Conservation (phyloP, 495 filamentous ascomycete genomes). For the Hypomontagnella monticulosa region DNA sequence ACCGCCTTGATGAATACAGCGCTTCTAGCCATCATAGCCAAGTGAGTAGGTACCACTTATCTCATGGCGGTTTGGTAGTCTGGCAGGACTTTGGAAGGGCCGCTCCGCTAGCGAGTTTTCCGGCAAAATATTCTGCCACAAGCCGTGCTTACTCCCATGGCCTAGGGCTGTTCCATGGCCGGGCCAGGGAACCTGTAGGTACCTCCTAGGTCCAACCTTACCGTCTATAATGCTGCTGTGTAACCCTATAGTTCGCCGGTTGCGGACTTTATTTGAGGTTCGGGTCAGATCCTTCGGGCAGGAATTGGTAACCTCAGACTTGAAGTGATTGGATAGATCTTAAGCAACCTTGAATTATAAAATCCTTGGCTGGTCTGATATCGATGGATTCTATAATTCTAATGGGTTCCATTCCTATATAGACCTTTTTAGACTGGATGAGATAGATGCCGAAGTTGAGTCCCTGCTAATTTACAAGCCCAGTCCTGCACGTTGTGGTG, state of each 20-base stretch:
- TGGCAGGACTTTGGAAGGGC: constrained; percentile 5
- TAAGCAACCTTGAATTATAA: constrained; percentile 11
- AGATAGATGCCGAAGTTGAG: constrained; percentile 35
- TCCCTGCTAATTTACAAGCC: constrained; percentile 22
- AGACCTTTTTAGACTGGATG: constrained; percentile 5
- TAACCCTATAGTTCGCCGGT: constrained; percentile 20
- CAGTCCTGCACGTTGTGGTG: constrained; percentile 34
- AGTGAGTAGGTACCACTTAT: not conserved
- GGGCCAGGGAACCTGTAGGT: not conserved
- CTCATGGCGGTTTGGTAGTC: not conserved
- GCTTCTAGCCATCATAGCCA: too few species aligned
- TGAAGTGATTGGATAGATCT: constrained; percentile 13
- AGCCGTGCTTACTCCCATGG: not conserved
- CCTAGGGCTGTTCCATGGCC: too few species aligned
- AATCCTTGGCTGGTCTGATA: constrained; percentile 13
- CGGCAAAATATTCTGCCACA: constrained; percentile 25
- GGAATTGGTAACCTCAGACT: constrained; percentile 1
- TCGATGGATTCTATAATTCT: constrained; percentile 10
- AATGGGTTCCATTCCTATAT: not conserved
- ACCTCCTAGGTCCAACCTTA: too few species aligned
- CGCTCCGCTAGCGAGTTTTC: constrained; percentile 21
- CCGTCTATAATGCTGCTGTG: not conserved
- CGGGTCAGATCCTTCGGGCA: not conserved
- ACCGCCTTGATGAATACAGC: constrained; percentile 23
- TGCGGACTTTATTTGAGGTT: constrained; percentile 19